These are phyloP conservation scores for Apiotrichum laibachii DNA, from an alignment of 1,284 basidiomycete genomes.

Conservation along the genomic window DNA sequence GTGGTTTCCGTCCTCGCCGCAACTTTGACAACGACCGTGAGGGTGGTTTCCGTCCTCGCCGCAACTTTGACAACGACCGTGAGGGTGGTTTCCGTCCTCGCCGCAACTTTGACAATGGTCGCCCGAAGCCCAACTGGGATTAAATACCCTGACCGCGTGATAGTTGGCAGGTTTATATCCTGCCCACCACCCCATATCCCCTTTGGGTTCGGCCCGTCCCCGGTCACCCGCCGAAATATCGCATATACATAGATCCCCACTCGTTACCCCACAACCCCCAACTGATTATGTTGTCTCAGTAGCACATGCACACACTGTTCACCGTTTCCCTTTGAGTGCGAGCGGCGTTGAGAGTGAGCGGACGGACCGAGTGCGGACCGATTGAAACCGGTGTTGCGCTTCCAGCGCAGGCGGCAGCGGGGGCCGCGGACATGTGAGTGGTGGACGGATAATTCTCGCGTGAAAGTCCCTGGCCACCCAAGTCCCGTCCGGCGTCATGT, in stretches of 20 bases:
- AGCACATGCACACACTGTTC: slow-evolving; percentile 6
- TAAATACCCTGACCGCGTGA: background rate
- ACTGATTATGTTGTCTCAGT: slow-evolving; percentile 8
- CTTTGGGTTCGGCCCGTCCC: too few relatives aligned
- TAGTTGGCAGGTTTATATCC: too few relatives aligned
- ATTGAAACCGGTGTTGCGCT: too few relatives aligned
- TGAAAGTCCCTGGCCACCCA: background rate
- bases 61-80: slow-evolving; percentile 1
- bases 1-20: slow-evolving; percentile 5
- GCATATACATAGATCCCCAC: too few relatives aligned
- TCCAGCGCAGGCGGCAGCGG: too few relatives aligned
- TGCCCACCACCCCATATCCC: background rate
- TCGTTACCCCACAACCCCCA: background rate
- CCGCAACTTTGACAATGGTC: slow-evolving; percentile 4
- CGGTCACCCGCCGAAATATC: too few relatives aligned
- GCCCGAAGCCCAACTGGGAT: background rate
- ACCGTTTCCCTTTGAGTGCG: background rate
- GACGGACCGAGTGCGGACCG: too few relatives aligned
- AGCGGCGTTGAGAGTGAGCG: too few relatives aligned
- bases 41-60: background rate
- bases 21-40: slow-evolving; percentile 2
- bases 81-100: slow-evolving; percentile 7
- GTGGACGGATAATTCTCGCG: too few relatives aligned
- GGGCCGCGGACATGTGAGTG: too few relatives aligned
- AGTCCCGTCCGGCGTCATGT: background rate